These are phyloP conservation scores for Fonsecaea pugnacius DNA, from an alignment of 2,329 filamentous ascomycete genomes.

Conservation along the genomic window DNA sequence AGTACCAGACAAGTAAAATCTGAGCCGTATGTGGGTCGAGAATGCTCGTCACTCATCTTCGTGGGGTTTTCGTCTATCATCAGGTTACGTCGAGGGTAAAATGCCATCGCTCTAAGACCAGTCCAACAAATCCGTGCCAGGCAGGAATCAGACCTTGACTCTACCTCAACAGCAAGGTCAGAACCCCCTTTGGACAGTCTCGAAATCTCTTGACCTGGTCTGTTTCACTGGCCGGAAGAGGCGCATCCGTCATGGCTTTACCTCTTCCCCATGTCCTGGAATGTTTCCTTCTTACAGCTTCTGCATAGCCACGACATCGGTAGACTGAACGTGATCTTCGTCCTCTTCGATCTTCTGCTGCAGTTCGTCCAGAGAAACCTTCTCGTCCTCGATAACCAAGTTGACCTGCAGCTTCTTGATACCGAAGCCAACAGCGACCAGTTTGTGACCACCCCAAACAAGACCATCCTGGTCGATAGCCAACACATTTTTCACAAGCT, in stretches of 20 bases:
- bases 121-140: background rate
- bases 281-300: conserved; percentile 23
- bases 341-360: conserved; percentile 82
- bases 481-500: conserved; percentile 79
- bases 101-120: conserved; percentile 18
- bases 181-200: conserved; percentile 5
- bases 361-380: conserved; percentile 84
- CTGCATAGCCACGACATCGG: conserved; percentile 86
- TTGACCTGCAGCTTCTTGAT: conserved; percentile 99
- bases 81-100: conserved; percentile 11
- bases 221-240: conserved; percentile 14
- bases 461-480: conserved; percentile 89
- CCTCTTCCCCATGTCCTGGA: background rate
- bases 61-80: conserved; percentile 24
- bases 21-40: background rate
- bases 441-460: conserved; percentile 90
- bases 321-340: conserved; percentile 96
- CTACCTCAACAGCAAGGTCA: conserved; percentile 1
- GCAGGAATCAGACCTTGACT: conserved; percentile 1
- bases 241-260: background rate
- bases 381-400: conserved; percentile 96
- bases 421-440: conserved; percentile 90
- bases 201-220: conserved; percentile 16
- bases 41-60: conserved; percentile 24
- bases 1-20: background rate